phyloP scores from a whole-genome alignment of 179 eudicot genomes.

The Drosera spatulata region DNA sequence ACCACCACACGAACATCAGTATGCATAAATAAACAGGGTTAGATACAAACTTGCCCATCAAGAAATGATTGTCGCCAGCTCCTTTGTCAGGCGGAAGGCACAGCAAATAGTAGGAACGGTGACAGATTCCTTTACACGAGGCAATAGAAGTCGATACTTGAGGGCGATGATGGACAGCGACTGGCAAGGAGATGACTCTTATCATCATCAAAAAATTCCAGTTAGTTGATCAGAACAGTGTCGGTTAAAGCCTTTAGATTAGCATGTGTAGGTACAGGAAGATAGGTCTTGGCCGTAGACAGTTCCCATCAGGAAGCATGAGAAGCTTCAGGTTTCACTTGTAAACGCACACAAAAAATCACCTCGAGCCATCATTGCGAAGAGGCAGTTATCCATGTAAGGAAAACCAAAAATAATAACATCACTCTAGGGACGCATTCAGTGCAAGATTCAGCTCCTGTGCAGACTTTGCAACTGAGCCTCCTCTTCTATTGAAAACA shows the following conservation, averaged over 20 bases:
- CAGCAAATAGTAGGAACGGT: slow-evolving; percentile 8
- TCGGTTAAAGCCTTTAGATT: slow-evolving; percentile 17
- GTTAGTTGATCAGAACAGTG: slow-evolving; percentile 16
- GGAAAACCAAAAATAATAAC: not conserved
- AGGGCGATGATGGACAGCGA: slow-evolving; percentile 1
- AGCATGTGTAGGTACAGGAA: slow-evolving; percentile 10
- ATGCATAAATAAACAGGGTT: too few relatives aligned
- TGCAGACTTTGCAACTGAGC: slow-evolving; percentile 75
- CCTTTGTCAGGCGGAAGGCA: slow-evolving; percentile 9
- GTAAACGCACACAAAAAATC: slow-evolving; percentile 1
- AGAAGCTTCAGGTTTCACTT: not conserved
- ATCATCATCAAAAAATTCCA: slow-evolving; percentile 8
- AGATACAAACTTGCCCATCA: not conserved
- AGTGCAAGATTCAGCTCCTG: slow-evolving; percentile 78
- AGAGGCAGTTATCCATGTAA: slow-evolving; percentile 1
- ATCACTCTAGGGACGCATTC: slow-evolving; percentile 41
- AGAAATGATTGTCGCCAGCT: slow-evolving; percentile 11
- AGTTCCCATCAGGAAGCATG: not conserved
- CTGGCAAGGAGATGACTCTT: slow-evolving; percentile 5
- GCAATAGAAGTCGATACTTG: slow-evolving; percentile 2
- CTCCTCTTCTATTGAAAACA: slow-evolving; percentile 55
- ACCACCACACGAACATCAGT: too few relatives aligned
- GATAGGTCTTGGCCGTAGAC: slow-evolving; percentile 4
- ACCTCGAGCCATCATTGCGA: slow-evolving; percentile 2
- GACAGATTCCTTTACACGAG: slow-evolving; percentile 8